These are phyloP conservation scores for Lanmaoa pseudosensibilis DNA, from an alignment of 768 basidiomycete species.

Conservation along the genomic window DNA sequence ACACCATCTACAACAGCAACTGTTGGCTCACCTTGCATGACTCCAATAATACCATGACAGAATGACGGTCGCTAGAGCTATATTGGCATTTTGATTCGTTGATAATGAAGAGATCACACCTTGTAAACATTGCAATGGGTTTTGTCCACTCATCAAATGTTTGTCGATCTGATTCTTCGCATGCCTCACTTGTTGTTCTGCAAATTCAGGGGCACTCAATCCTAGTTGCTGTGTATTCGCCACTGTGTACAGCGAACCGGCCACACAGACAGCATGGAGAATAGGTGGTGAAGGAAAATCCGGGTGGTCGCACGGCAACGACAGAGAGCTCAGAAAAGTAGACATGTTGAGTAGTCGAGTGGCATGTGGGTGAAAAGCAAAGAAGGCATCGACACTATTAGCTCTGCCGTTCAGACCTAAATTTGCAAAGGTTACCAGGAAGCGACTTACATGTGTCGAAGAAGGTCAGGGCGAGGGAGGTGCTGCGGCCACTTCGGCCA, in stretches of 20 bases:
- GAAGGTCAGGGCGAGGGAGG: conserved; percentile 59
- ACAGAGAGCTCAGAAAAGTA: conserved; percentile 63
- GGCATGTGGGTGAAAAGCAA: conserved; percentile 73
- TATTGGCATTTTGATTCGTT: neutral
- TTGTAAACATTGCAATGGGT: conserved; percentile 62
- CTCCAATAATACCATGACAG: conserved; percentile 75
- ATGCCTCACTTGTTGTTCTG: conserved; percentile 59
- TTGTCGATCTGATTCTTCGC: conserved; percentile 53
- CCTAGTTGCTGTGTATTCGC: conserved; percentile 35
- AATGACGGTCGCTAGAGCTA: conserved; percentile 53
- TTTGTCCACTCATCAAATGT: conserved; percentile 49
- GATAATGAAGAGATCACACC: conserved; percentile 36
- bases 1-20: neutral
- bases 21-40: conserved; percentile 56
- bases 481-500: conserved; percentile 53
- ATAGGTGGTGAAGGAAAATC: conserved; percentile 71
- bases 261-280: conserved; percentile 85
- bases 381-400: conserved; percentile 73
- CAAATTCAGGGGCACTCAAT: conserved; percentile 41
- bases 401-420: neutral
- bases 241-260: conserved; percentile 73
- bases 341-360: conserved; percentile 66
- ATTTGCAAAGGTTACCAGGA: neutral
- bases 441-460: conserved; percentile 62
- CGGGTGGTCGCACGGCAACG: conserved; percentile 63